Evolutionary conservation across 2,329 filamentous ascomycete genomes (phyloP), one percentile per base, ranked within the genome.

Genomic region (Scedosporium minutisporum): DNA sequence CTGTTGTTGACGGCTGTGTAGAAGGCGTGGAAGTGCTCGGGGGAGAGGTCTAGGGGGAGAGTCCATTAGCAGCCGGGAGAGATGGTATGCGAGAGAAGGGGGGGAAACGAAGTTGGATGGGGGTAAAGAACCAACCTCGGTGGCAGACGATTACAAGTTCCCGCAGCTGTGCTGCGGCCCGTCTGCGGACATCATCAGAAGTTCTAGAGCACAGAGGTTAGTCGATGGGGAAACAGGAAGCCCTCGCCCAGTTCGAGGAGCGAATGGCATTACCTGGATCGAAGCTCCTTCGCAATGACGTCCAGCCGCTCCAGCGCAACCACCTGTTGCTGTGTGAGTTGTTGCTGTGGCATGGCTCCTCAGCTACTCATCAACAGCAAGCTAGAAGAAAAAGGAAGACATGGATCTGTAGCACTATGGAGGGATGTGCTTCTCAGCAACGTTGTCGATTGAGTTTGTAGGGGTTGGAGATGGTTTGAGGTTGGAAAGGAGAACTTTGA

Each of bases 1-100:
- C 78, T 80, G 64, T 79, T 80, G 67, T 85, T 84, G 61, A 86
- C 80, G 25, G 75, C 73, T 65, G 79, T 81, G 72, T 84, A 85
- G 67, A 86, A 84, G 44, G 73, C 66, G 51, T 77, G 75, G 75
- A 97, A 97, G 66, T 88, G 87, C 71, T 95, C 91, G 61, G 89
- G 83, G 25, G 85, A 84, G 71, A 95, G 84, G 76, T 97, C 95
- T 85, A 65, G 33, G 57, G 21, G 27, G 58, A 29, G 23, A 18
- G 23, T 23, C 46, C 60, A 18, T 58, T 58, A 60, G 12, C 33
- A 38, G 33, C 33, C 10, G 16, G 58, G 23, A 44, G n/a, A 46
- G 33, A n/a, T 48, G 38, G 25, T 27, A 44, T 33, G n/a, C n/a
- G 16, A 62, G n/a, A 16, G 27, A 16, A 38, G 25, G n/a, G 41